A percentile compares a stretch with the other conserved stretches of the same genome.
Evolutionary conservation across 768 basidiomycete species (phyloP).

Genomic region (Boletus rex-veris): DNA sequence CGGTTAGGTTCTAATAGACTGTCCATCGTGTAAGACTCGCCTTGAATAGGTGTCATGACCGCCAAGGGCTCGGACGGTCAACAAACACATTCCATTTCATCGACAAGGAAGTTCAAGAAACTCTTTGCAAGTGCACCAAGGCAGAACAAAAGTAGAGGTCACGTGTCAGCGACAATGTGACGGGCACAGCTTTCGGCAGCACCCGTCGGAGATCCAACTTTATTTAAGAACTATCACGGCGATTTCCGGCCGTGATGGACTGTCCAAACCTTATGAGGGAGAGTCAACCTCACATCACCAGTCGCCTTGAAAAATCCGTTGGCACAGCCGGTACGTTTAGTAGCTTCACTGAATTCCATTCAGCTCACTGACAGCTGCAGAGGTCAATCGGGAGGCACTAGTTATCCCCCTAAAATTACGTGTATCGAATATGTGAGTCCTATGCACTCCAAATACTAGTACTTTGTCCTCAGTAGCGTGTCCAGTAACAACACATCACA

Average conservation of each 20-base stretch:
- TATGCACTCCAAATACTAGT: too few species aligned
- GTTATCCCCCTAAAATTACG: constrained; percentile 25
- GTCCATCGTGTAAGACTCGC: constrained; percentile 13
- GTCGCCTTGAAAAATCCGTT: constrained; percentile 95
- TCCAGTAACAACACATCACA: constrained; percentile 34
- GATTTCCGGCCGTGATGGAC: constrained; percentile 11
- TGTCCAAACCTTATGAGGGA: constrained; percentile 23
- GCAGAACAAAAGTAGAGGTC: background rate
- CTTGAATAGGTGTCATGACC: constrained; percentile 28
- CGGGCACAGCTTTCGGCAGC: constrained; percentile 11
- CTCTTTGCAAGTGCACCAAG: too few species aligned
- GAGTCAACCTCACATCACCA: constrained; percentile 23
- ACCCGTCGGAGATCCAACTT: constrained; percentile 28
- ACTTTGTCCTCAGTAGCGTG: background rate
- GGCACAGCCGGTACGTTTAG: constrained; percentile 65
- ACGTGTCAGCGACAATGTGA: constrained; percentile 3
- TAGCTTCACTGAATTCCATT: background rate
- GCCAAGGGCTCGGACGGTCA: constrained; percentile 47
- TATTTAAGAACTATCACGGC: constrained; percentile 28
- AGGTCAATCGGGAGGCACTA: constrained; percentile 95
- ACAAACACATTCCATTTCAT: constrained; percentile 73
- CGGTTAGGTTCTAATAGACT: background rate
- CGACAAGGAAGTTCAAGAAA: background rate
- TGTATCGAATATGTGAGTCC: constrained; percentile 29
- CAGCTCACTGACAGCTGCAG: constrained; percentile 34